Evolutionary conservation across 441 rosid species (phyloP), one percentile per base, ranked within the genome.

Genomic region (Gossypium gossypioides): DNA sequence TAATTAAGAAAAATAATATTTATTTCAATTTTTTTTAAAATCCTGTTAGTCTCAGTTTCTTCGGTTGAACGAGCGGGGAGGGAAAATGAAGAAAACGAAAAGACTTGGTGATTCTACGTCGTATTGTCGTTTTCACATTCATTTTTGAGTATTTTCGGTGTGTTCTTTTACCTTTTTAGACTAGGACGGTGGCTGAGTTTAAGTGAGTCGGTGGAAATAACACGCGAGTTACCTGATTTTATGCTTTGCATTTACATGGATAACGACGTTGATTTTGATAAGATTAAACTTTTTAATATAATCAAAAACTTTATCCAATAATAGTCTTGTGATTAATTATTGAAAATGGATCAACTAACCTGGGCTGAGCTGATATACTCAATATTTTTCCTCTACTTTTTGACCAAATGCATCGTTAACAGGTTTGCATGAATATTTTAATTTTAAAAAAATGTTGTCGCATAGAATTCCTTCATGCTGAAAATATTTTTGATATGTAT

Each of bases 161-260:
- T 25, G 62, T n/a, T 12, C 29, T 58, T 58, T 54, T 7, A 16
- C 10, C 21, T 9, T 15, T 58, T 25, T 27, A 27, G 18, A 24
- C 4, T 24, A 58, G 64, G 64, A 59, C 64, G 40, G 64, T 58
- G 34, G 70, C 55, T 10, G 56, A 65, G 56, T 13, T 66, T 16
- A 22, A 48, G 42, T 48, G 57, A 67, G 71, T 67, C 71, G 57
- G 70, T 67, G 71, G 42, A 67, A 67, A 9, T 25, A 10, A 25
- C 42, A 67, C 57, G 58, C 71, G 58, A 67, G 22, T 25, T 58
- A 1, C 7, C 8, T 58, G 62, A 57, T 56, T 21, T 37, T 56
- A 24, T 56, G 61, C 61, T 22, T 12, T 56, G 21, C 22, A 15
- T 16, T 18, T 1, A 15, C 9, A 51, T 51, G 8, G 55, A 50